phyloP scores from a whole-genome alignment of 495 filamentous ascomycete species.

The Penicillium malachiteum region DNA sequence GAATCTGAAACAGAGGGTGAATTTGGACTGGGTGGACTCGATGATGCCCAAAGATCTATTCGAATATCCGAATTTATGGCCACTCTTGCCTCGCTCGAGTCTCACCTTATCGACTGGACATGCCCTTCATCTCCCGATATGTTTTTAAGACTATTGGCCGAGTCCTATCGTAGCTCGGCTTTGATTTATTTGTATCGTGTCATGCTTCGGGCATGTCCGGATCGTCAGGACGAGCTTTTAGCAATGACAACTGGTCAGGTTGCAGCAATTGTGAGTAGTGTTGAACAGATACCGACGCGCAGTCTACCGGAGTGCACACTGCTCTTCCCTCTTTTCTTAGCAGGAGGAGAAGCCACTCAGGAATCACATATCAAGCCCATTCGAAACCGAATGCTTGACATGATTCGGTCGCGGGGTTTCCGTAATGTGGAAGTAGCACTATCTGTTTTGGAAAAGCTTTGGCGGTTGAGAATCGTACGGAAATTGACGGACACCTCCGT shows the following conservation, averaged over 20 bases:
- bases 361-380: constrained; percentile 13
- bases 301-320: constrained; percentile 16
- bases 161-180: constrained; percentile 14
- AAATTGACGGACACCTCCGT: constrained; percentile 1
- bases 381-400: constrained; percentile 12
- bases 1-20: too few relatives aligned
- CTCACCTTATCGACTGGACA: too few relatives aligned
- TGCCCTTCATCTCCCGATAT: constrained; percentile 9
- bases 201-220: background rate
- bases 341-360: constrained; percentile 9
- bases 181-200: constrained; percentile 12
- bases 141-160: constrained; percentile 6
- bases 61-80: too few relatives aligned
- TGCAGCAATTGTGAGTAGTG: constrained; percentile 3
- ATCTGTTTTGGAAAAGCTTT: constrained; percentile 13
- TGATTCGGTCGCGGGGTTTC: constrained; percentile 13
- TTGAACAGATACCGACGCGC: constrained; percentile 12
- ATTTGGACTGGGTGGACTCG: too few relatives aligned
- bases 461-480: constrained; percentile 9
- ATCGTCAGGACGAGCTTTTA: background rate
- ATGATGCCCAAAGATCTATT: too few relatives aligned
- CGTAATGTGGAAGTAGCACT: constrained; percentile 14
- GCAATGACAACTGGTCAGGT: constrained; percentile 1
- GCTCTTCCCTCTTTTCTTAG: constrained; percentile 15
- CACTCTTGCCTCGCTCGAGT: too few relatives aligned